Base-by-base conservation (phyloP, 768 basidiomycete species). In the Rhodotorula paludigena region DNA sequence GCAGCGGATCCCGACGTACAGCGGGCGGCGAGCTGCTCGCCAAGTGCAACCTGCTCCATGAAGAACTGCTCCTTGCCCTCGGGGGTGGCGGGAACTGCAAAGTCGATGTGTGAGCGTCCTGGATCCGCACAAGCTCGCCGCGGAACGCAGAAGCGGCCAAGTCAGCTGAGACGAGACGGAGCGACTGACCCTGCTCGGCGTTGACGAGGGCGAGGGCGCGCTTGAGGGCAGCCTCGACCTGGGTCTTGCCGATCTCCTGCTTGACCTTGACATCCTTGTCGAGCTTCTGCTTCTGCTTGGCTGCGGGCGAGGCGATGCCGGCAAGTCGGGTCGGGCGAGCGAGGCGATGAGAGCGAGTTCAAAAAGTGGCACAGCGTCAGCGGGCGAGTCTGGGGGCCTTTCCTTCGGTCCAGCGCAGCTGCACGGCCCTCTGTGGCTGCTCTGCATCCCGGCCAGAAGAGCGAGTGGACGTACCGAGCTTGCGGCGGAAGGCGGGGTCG, bases 271-370 rank as follows among this genome's bases (percentile, higher is more conserved):
- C 81, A 33, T 83, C 83, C 80, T 89, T 89, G 68, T 86, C 83
- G 63, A 89, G 83, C 78, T 88, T 88, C 81, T 94, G 93, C 80
- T 92, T 89, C 77, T 99, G 89, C 80, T 89, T 92, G 77, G 86
- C 92, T 97, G 78, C 33, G 55, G 47, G 54, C 3, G 21, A 42
- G 4, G 35, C n/a, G 28, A 49, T 5, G n/a, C n/a, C n/a, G n/a
- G n/a, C n/a, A n/a, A n/a, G n/a, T n/a, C n/a, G n/a, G n/a, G n/a
- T n/a, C n/a, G n/a, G n/a, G n/a, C n/a, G n/a, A n/a, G n/a, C n/a
- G 44, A 25, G 44, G 23, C 47, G 47, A 48, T 3, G n/a, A 11
- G n/a, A 14, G 47, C 12, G n/a, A 3, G 23, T 36, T 1, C 2
- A 3, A 30, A 9, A 45, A 23, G 33, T 42, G n/a, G 23, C 42